Percentiles rank a stretch among this genome's conserved stretches.
Evolutionary conservation across 192 early-diverging fungal genomes (phyloP).

Genomic region (Umbelopsis isabellina): DNA sequence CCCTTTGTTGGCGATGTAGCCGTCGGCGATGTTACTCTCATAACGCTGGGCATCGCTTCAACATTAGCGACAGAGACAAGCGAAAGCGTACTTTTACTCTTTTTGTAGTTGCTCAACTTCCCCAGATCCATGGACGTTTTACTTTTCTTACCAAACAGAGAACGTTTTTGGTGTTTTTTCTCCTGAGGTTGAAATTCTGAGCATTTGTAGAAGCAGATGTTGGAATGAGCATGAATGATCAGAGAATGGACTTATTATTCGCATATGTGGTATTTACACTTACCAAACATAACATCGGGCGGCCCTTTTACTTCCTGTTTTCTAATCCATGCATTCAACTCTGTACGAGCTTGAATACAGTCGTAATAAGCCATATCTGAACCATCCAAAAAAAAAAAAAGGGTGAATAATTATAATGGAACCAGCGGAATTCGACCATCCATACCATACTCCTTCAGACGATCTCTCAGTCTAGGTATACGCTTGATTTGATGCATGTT

Average conservation of each 20-base stretch:
- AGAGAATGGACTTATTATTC: neutral
- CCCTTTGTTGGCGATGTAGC: neutral
- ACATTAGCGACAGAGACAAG: neutral
- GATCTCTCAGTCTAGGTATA: conserved; percentile 6
- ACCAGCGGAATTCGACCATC: neutral
- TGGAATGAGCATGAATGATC: neutral
- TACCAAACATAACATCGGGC: conserved; percentile 33
- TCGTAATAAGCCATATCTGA: conserved; percentile 30
- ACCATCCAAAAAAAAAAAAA: neutral
- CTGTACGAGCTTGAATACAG: conserved; percentile 27
- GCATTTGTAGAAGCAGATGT: neutral
- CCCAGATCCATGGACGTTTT: neutral
- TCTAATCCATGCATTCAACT: conserved; percentile 30
- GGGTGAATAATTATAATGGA: neutral
- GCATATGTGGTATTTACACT: neutral
- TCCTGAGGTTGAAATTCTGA: conserved; percentile 1
- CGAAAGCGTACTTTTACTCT: neutral
- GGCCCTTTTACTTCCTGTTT: conserved; percentile 35
- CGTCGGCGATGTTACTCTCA: neutral
- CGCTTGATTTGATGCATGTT: conserved; percentile 18
- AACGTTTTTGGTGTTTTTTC: neutral
- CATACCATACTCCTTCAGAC: conserved; percentile 22
- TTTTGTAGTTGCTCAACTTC: neutral
- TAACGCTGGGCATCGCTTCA: neutral
- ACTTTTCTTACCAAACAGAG: neutral